A percentile compares a stretch with the other conserved stretches of the same genome.
phyloP scores from a whole-genome alignment of 2,329 filamentous ascomycete species.

The Fonsecaea pedrosoi region DNA sequence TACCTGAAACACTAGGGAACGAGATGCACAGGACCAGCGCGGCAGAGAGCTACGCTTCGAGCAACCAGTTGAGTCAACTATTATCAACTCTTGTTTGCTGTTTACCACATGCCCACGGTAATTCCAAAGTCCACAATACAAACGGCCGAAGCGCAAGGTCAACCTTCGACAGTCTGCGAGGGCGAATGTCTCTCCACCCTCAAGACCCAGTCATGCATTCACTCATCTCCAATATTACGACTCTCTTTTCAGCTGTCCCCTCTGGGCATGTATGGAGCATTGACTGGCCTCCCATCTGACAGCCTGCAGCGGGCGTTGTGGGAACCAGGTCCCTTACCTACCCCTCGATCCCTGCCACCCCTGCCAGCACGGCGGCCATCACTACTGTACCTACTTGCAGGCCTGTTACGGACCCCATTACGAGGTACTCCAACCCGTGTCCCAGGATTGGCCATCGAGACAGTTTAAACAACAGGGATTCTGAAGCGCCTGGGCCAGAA shows the following conservation, averaged over 20 bases:
- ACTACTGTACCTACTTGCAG: neutral
- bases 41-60: conserved; percentile 4
- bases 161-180: neutral
- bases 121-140: neutral
- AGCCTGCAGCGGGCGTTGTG: conserved; percentile 1
- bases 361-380: neutral
- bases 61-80: too few species aligned
- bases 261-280: neutral
- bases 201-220: neutral
- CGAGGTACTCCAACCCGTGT: neutral
- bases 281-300: conserved; percentile 15
- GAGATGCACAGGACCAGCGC: conserved; percentile 11
- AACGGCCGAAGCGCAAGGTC: neutral
- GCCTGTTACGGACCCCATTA: conserved; percentile 1
- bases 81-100: neutral
- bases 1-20: conserved; percentile 33
- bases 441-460: conserved; percentile 15
- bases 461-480: neutral
- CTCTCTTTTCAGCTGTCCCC: conserved; percentile 17
- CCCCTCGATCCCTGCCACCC: conserved; percentile 11
- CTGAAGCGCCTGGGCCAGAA: conserved; percentile 5
- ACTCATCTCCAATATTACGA: neutral
- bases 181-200: neutral
- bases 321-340: conserved; percentile 2
- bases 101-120: neutral